Conservation (phyloP, 345 rosid species). For the Garcia nutans region DNA sequence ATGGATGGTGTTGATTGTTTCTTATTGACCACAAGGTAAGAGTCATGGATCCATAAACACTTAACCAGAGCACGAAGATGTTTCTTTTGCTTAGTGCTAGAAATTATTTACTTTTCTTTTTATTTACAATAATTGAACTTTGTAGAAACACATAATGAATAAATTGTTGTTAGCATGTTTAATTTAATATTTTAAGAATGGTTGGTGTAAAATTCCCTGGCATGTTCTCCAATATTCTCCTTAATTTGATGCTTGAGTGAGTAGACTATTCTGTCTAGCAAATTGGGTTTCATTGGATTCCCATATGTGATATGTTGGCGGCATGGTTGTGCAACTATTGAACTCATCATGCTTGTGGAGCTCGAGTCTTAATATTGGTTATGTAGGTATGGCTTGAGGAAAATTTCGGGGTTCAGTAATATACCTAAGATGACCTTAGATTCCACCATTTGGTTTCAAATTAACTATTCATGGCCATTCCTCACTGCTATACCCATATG, state of each 20-base stretch:
- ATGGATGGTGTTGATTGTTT: background rate
- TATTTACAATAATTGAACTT: background rate
- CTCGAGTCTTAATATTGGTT: background rate
- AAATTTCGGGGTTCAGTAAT: background rate
- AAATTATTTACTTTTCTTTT: too few relatives aligned
- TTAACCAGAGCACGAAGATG: background rate
- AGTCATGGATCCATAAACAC: background rate
- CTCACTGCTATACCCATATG: too few relatives aligned
- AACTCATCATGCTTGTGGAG: background rate
- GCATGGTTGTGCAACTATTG: background rate
- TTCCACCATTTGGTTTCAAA: background rate
- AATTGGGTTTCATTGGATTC: background rate
- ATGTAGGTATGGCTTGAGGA: background rate
- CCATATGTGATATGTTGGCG: background rate
- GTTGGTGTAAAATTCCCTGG: background rate
- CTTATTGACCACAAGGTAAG: background rate
- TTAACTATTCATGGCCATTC: too few relatives aligned
- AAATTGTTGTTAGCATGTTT: background rate
- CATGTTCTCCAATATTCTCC: background rate
- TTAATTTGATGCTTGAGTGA: background rate
- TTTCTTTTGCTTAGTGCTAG: background rate
- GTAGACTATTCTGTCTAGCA: background rate
- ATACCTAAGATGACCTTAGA: background rate
- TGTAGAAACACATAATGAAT: background rate
- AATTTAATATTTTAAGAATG: background rate